Conservation (phyloP, 208 protist species). For the Crithidia bombi region DNA sequence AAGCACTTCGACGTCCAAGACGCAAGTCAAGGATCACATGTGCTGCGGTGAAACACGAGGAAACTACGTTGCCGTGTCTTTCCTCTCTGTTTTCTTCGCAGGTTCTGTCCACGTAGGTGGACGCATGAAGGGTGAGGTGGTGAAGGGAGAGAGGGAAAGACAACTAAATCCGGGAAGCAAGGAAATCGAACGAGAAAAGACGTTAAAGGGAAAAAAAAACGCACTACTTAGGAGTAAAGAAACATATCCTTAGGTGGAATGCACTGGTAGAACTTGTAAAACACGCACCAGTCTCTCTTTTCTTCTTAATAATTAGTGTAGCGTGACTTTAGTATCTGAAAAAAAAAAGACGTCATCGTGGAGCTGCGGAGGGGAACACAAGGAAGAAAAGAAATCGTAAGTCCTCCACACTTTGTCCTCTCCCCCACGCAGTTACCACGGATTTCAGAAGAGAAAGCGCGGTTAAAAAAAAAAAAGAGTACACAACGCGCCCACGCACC, state of each 20-base stretch:
- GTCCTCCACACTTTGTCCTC: no score
- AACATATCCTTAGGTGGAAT: slow-evolving; percentile 25
- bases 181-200: background rate
- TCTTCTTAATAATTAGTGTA: slow-evolving; percentile 10
- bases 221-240: slow-evolving; percentile 8
- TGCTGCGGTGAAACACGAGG: background rate
- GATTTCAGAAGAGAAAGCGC: no score
- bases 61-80: background rate
- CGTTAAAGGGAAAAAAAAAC: slow-evolving; percentile 10
- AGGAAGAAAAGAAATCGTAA: slow-evolving; percentile 3
- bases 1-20: no score
- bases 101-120: background rate
- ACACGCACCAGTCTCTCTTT: slow-evolving; percentile 1
- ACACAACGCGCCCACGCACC: no score
- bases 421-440: no score
- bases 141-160: no score
- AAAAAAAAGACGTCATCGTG: slow-evolving; percentile 3
- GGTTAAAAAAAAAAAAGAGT: no score
- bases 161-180: background rate
- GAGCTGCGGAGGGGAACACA: slow-evolving; percentile 6
- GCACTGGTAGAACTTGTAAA: slow-evolving; percentile 10
- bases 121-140: no score
- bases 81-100: background rate
- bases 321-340: background rate
- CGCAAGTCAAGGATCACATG: no score